A percentile compares a stretch with the other conserved stretches of the same genome.
Conservation (phyloP, 1,139 yeast genomes). For the Yamadazyma diospyri region DNA sequence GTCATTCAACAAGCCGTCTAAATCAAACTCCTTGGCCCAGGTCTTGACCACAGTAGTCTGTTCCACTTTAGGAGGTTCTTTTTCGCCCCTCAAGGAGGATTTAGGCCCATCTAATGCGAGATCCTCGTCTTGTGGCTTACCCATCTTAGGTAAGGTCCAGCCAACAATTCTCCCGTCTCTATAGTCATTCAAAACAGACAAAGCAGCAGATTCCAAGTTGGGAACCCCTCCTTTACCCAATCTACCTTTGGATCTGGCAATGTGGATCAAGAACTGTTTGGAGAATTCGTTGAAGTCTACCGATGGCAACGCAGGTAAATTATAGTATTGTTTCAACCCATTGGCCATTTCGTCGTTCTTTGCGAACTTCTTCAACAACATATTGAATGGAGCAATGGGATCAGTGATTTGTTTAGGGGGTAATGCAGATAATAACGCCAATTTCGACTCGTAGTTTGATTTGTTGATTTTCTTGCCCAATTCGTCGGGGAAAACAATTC, state of each 20-base stretch:
- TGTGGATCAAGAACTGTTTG: slow-evolving; percentile 84
- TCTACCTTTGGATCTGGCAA: slow-evolving; percentile 91
- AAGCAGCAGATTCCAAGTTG: slow-evolving; percentile 80
- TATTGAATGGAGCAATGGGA: slow-evolving; percentile 77
- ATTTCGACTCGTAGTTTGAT: slow-evolving; percentile 77
- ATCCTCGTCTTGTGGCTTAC: slow-evolving; percentile 30
- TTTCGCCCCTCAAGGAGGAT: slow-evolving; percentile 43
- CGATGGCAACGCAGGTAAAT: slow-evolving; percentile 77
- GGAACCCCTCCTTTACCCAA: slow-evolving; percentile 93
- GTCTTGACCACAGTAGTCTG: slow-evolving; percentile 79
- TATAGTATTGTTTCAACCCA: slow-evolving; percentile 67
- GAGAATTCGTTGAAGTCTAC: slow-evolving; percentile 62
- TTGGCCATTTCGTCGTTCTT: slow-evolving; percentile 72
- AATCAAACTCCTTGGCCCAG: slow-evolving; percentile 94
- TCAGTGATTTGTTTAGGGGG: slow-evolving; percentile 86
- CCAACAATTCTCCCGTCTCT: slow-evolving; percentile 93
- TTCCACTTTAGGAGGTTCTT: slow-evolving; percentile 54
- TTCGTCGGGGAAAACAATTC: slow-evolving; percentile 89
- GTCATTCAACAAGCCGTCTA: slow-evolving; percentile 67
- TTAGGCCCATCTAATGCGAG: slow-evolving; percentile 34
- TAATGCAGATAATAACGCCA: slow-evolving; percentile 82
- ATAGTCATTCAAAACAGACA: slow-evolving; percentile 88
- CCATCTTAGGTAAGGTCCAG: slow-evolving; percentile 81
- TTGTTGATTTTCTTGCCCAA: slow-evolving; percentile 44
- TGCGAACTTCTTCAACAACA: slow-evolving; percentile 72